A percentile compares a stretch with the other conserved stretches of the same genome.
These are phyloP conservation scores for Rosa rugosa DNA, from an alignment of 306 rosid genomes.

Conservation along the genomic window DNA sequence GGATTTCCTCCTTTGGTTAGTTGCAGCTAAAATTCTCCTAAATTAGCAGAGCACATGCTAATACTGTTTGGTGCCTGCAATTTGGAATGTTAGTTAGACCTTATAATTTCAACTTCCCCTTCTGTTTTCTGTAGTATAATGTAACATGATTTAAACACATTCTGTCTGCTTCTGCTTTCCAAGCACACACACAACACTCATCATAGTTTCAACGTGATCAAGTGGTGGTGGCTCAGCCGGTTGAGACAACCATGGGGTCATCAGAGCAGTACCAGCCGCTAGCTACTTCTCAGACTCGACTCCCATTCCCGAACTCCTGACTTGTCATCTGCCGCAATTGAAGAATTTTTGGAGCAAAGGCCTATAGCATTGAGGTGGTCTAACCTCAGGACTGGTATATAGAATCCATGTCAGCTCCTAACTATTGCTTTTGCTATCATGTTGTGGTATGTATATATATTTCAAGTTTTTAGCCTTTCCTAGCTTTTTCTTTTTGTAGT, in stretches of 20 bases:
- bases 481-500: background rate
- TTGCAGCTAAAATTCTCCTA: slow-evolving; percentile 12
- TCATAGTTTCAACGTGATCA: background rate
- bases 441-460: slow-evolving; percentile 48
- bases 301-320: slow-evolving; percentile 26
- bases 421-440: slow-evolving; percentile 66
- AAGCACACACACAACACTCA: background rate
- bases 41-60: background rate
- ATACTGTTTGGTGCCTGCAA: background rate
- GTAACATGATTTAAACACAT: background rate
- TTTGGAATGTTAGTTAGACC: background rate
- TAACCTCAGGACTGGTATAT: slow-evolving; percentile 52
- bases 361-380: slow-evolving; percentile 30
- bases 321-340: slow-evolving; percentile 40
- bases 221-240: background rate
- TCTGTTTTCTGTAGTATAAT: too few relatives aligned
- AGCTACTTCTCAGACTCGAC: slow-evolving; percentile 15
- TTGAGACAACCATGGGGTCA: background rate
- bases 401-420: slow-evolving; percentile 21
- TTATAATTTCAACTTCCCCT: background rate
- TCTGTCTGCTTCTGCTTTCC: background rate
- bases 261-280: background rate
- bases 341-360: slow-evolving; percentile 41
- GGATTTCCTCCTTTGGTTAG: background rate
- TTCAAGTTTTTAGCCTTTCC: background rate